Conservation (phyloP, 495 filamentous ascomycete genomes). For the Trichoderma asperelloides region DNA sequence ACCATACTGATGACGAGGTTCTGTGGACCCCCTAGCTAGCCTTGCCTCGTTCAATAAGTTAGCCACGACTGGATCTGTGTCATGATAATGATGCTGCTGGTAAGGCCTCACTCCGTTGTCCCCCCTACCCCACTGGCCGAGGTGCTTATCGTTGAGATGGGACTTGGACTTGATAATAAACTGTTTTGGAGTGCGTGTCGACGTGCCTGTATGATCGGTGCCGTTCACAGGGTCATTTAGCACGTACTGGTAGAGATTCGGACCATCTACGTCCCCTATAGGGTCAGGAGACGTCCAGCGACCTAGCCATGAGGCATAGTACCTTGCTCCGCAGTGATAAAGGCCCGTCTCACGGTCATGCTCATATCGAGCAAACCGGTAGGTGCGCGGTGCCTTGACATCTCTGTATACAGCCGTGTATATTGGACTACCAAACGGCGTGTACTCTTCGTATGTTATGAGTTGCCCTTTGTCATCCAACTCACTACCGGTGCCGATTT, state of each 20-base stretch:
- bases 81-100: too few species aligned
- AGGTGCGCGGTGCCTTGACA: conserved; percentile 17
- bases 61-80: too few species aligned
- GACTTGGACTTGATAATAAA: too few species aligned
- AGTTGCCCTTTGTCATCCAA: conserved; percentile 18
- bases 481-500: conserved; percentile 12
- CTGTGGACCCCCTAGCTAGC: too few species aligned
- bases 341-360: conserved; percentile 28
- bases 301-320: conserved; percentile 24
- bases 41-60: too few species aligned
- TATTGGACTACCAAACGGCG: conserved; percentile 22
- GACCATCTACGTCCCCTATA: conserved; percentile 20
- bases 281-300: conserved; percentile 29
- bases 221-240: conserved; percentile 8
- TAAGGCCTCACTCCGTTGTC: too few species aligned
- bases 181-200: too few species aligned
- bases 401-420: conserved; percentile 14
- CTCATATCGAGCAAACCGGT: conserved; percentile 23
- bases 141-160: too few species aligned
- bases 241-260: background rate
- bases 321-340: conserved; percentile 22
- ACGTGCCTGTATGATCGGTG: background rate
- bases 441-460: conserved; percentile 30
- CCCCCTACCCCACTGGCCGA: too few species aligned
- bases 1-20: too few species aligned